Evolutionary conservation across 768 basidiomycete species (phyloP), one percentile per base, ranked within the genome.

Genomic region (Tricholoma bakamatsutake): DNA sequence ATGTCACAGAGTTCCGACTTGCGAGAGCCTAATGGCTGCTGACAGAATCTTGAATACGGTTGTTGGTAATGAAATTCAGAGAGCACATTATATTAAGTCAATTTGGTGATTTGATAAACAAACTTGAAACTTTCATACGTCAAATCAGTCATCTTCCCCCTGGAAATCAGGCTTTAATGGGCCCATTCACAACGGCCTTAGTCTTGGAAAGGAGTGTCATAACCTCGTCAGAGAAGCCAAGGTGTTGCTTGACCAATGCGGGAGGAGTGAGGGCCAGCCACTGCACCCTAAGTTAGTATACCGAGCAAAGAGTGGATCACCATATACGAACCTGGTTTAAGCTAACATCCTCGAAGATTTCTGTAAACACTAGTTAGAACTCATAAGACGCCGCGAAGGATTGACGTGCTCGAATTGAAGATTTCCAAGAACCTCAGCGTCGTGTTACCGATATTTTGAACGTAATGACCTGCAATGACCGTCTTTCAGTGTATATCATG

Each of bases 391-490:
- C 28, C 49, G 57, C 33, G 54, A 18, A 63, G 59, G 4, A 3
- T 1, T 24, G 24, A 57, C 57, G 57, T 60, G 69, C 73, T 66
- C 1, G 78, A 66, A 30, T 72, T 76, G 66, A 80, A 78, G 40
- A 81, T 74, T 60, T 81, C 78, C 35, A 80, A 68, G 62, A 71
- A 80, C 56, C 63, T 70, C 24, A 81, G 62, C 2, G 80, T 77
- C 11, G 73, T 73, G 56, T 80, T 79, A 33, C 80, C 78, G 6
- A 69, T 77, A 56, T 81, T 81, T 62, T 82, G 81, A 5, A 82
- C 74, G 47, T 80, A 82, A 57, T 82, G 80, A 2, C 78, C 76
- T 76, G 45, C 35, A 35, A 21, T n/a, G 18, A 4, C 3, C 24
- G 7, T 27, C 18, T 9, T 18, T 59, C n/a, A 65, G 57, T 17